Conservation (phyloP, 2,329 filamentous ascomycete species). For the Curvularia eragrostidis region DNA sequence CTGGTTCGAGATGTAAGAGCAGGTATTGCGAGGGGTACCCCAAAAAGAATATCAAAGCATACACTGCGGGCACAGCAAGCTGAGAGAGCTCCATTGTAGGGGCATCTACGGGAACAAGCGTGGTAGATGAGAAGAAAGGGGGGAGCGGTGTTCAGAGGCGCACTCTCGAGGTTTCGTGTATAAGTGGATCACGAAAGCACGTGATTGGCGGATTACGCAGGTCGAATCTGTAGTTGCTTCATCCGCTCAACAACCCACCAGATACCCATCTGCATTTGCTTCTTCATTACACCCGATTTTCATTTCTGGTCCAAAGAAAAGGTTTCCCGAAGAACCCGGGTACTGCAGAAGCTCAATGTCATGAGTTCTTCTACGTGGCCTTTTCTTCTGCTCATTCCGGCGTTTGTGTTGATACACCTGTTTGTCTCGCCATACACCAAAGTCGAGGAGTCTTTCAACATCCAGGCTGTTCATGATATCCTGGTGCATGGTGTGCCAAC, state of each 20-base stretch:
- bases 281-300: neutral
- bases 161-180: conserved; percentile 7
- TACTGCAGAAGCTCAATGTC: neutral
- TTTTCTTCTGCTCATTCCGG: conserved; percentile 42
- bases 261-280: neutral
- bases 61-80: conserved; percentile 73
- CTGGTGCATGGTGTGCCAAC: conserved; percentile 78
- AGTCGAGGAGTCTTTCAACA: conserved; percentile 97
- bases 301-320: neutral
- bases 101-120: neutral
- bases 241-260: neutral
- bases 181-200: conserved; percentile 26
- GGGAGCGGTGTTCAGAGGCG: neutral
- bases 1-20: conserved; percentile 65
- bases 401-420: conserved; percentile 67
- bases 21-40: conserved; percentile 76
- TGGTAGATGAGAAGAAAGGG: conserved; percentile 4
- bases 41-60: conserved; percentile 70
- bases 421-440: conserved; percentile 86
- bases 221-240: conserved; percentile 1
- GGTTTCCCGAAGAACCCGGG: neutral
- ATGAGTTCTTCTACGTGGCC: conserved; percentile 37
- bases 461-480: conserved; percentile 92
- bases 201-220: conserved; percentile 26
- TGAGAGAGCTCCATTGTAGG: conserved; percentile 36